A percentile compares a stretch with the other conserved stretches of the same genome.
Conservation (phyloP, 1,284 basidiomycete genomes). For the Xerocomus minutiporus region DNA sequence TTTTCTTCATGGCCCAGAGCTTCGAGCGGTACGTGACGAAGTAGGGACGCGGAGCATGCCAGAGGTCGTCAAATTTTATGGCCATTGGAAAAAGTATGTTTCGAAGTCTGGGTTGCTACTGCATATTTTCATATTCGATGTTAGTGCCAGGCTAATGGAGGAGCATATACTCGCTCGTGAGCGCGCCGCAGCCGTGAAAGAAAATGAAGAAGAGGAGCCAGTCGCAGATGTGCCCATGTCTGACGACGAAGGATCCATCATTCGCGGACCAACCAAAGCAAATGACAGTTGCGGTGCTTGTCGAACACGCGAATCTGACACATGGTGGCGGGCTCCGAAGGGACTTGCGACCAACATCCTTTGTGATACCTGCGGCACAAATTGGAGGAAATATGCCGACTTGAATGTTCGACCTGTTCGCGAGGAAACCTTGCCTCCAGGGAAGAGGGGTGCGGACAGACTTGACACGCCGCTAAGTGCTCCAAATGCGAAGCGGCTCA, state of each 20-base stretch:
- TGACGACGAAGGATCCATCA: constrained; percentile 74
- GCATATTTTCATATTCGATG: constrained; percentile 15
- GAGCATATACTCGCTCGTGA: constrained; percentile 54
- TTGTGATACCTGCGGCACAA: constrained; percentile 76
- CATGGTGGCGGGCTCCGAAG: constrained; percentile 87
- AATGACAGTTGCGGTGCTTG: constrained; percentile 71
- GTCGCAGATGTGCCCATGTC: constrained; percentile 41
- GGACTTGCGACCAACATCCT: constrained; percentile 66
- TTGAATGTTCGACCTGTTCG: constrained; percentile 66
- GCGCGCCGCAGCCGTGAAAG: constrained; percentile 44
- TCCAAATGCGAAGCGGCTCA: constrained; percentile 59
- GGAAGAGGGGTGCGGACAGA: constrained; percentile 58
- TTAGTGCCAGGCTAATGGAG: constrained; percentile 60
- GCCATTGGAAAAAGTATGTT: constrained; percentile 77
- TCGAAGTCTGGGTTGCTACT: constrained; percentile 2
- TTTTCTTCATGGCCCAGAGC: constrained; percentile 66
- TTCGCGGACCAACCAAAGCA: constrained; percentile 52
- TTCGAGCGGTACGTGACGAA: constrained; percentile 73
- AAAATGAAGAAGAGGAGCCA: constrained; percentile 36
- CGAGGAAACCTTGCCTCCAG: constrained; percentile 51
- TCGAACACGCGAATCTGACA: constrained; percentile 65
- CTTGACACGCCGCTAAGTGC: constrained; percentile 70
- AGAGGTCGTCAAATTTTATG: constrained; percentile 82
- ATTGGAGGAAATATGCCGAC: constrained; percentile 88
- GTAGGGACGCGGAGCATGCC: constrained; percentile 64